Conservation (phyloP, 23 red algal species). For the Gracilaria caudata region DNA sequence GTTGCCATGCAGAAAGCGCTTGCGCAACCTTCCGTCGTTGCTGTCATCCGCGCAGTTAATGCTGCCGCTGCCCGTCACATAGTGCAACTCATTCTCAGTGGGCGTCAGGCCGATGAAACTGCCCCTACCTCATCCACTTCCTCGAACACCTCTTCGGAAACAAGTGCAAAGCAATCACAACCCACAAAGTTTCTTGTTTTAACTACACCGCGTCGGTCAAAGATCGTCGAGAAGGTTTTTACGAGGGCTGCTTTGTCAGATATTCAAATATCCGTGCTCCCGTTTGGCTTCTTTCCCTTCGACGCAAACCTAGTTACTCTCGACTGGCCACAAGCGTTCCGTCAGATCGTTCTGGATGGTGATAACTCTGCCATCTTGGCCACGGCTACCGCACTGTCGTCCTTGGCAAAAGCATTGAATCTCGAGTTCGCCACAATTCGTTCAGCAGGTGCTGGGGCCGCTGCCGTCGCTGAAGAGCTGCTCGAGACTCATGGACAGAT, state of each 20-base stretch:
- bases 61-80: conserved; percentile 45
- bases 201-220: conserved; percentile 59
- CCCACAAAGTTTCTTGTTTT: conserved; percentile 54
- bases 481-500: conserved; percentile 57
- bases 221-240: conserved; percentile 51
- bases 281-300: conserved; percentile 78
- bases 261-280: conserved; percentile 49
- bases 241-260: conserved; percentile 4
- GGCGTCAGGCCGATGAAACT: background rate
- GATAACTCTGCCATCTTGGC: conserved; percentile 65
- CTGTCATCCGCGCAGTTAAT: conserved; percentile 55
- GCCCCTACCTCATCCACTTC: background rate
- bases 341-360: conserved; percentile 71
- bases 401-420: conserved; percentile 24
- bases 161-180: background rate
- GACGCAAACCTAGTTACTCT: conserved; percentile 70
- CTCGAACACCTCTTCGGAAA: background rate
- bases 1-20: background rate
- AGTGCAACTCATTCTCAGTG: conserved; percentile 20
- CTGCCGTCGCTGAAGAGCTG: conserved; percentile 57
- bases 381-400: conserved; percentile 57
- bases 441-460: conserved; percentile 64
- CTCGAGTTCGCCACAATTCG: conserved; percentile 58
- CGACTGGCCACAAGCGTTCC: conserved; percentile 70
- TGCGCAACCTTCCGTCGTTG: conserved; percentile 44